A percentile compares a stretch with the other conserved stretches of the same genome.
phyloP scores from a whole-genome alignment of 2,329 filamentous ascomycete species.

The Fusarium sp. region DNA sequence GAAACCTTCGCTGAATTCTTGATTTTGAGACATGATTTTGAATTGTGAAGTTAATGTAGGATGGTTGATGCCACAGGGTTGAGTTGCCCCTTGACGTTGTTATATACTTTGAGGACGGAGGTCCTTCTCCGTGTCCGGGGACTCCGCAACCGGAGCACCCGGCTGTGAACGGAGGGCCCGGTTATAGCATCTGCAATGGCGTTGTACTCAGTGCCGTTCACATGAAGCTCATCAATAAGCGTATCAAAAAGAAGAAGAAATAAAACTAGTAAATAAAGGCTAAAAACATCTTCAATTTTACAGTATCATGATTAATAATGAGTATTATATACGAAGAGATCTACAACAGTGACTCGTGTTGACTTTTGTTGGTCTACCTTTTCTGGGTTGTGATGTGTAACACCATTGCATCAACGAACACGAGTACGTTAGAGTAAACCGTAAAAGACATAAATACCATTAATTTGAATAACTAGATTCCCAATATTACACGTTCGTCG shows the following conservation, averaged over 20 bases:
- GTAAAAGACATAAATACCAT: neutral
- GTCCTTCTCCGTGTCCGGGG: constrained; percentile 1
- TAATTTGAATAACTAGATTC: neutral
- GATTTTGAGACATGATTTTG: constrained; percentile 2
- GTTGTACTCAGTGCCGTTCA: neutral
- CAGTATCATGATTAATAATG: neutral
- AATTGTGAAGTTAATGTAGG: too few species aligned
- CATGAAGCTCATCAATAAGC: neutral
- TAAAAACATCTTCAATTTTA: neutral
- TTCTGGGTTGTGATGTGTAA: too few species aligned
- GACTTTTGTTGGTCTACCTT: too few species aligned
- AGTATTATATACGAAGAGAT: too few species aligned
- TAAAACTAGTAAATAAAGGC: neutral
- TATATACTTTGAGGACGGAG: constrained; percentile 1
- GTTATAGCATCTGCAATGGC: too few species aligned
- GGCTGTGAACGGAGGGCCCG: neutral
- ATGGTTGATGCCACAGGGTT: too few species aligned
- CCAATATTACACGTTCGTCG: neutral
- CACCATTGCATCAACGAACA: neutral
- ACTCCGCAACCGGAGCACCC: constrained; percentile 10
- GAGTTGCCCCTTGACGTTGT: rapidly evolving
- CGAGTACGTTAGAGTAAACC: rapidly evolving
- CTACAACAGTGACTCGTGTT: neutral
- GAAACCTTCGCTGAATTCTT: constrained; percentile 18
- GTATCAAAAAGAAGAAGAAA: neutral